Conservation (phyloP, 2,329 filamentous ascomycete species). For the Triangularia setosa region DNA sequence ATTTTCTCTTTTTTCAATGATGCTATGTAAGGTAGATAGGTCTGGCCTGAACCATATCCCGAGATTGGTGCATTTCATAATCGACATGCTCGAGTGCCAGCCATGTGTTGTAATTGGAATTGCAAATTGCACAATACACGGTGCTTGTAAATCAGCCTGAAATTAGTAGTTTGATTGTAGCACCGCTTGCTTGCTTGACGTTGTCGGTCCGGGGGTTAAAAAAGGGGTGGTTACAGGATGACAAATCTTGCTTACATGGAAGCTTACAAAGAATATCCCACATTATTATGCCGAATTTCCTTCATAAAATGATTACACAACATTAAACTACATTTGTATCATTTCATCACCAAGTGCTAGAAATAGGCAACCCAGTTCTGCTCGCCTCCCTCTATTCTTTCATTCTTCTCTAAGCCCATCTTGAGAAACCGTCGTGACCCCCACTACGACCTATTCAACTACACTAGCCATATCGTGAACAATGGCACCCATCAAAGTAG, state of each 20-base stretch:
- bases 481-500: conserved; percentile 52
- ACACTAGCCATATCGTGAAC: too few species aligned
- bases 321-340: not conserved
- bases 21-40: too few species aligned
- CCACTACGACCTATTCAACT: too few species aligned
- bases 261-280: not conserved
- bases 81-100: not conserved
- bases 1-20: too few species aligned
- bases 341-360: not conserved
- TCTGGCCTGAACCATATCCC: too few species aligned
- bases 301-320: not conserved
- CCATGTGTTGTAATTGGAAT: not conserved
- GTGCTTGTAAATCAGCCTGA: not conserved
- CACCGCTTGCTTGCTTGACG: not conserved
- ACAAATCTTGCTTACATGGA: not conserved
- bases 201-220: not conserved
- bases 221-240: not conserved
- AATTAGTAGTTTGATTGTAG: not conserved
- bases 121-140: not conserved
- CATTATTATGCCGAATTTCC: not conserved
- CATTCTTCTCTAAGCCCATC: not conserved
- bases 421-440: too few species aligned
- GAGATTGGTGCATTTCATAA: too few species aligned
- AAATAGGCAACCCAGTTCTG: not conserved
- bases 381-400: not conserved